Base-by-base conservation (phyloP, 1,284 basidiomycete genomes). In the Ustilago xerochloae region DNA sequence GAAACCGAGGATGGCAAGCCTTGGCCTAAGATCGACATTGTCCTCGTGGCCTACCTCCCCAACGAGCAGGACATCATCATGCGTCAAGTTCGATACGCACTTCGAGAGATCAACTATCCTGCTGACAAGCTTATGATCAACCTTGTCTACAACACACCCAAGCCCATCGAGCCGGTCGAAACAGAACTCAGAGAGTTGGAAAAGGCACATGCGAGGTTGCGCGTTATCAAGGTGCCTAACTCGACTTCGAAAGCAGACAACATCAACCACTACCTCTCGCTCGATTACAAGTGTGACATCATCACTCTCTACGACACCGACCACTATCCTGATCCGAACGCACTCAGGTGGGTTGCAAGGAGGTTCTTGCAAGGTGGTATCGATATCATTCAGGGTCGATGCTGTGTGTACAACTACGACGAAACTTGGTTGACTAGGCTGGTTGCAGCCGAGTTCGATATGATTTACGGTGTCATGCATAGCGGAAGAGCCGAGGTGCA, bases 31-130 rank as follows among this genome's bases (percentile, higher is more conserved):
- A 75, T 81, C 58, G 79, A 81, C 41, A 54, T 81, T 15, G 69
- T 81, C 15, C 69, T 81, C 13, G 78, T 81, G 0, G 78, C 79
- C 24, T 80, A 81, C 50, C 54, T 80, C 9, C 78, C 78, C n/a
- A 80, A 80, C 54, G 78, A 81, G 33, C 45, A 79, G 66, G 73
- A 81, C 45, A 80, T 79, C 57, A 81, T 81, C 58, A 68, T 79
- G 66, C 64, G 76, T 15, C 78, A 80, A 57, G 22, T 77, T 16
- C 70, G 77, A 10, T 81, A 81, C 45, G 71, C 72, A 2, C 49
- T 81, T 16, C 52, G 70, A n/a, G 68, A 81, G 71, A 63, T 80
- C 56, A 70, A 79, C 63, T 81, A 81, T 29, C 78, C 79, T 3
- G 29, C 38, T 18, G 63, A 70, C 52, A 77, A 73, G 60, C 41